Base-by-base conservation (phyloP, 176 grass and related monocot species). In the Aegilops longissima region DNA sequence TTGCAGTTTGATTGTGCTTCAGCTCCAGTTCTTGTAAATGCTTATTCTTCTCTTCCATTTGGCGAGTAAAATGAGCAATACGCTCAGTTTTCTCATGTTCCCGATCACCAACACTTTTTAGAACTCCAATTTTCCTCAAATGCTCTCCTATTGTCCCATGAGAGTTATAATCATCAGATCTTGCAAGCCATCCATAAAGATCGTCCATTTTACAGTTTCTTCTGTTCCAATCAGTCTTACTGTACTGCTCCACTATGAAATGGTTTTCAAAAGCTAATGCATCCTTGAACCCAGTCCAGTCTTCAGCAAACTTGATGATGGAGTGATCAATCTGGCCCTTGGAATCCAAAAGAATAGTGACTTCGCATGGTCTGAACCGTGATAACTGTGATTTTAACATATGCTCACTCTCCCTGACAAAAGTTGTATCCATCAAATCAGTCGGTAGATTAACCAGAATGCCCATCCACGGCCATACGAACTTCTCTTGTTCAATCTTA, bases 391-490 rank as follows among this genome's bases (percentile, higher is more conserved):
- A 86, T 83, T 70, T 86, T 79, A 95, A 24, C 77, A 44, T 82
- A 34, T 92, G 85, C 82, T 79, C 93, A 52, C 70, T 82, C 68
- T 86, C 86, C 36, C 66, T 73, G 3, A 77, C 65, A 81, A 35
- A 88, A 6, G 9, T 11, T 36, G 47, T 17, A 4, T 64, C 47
- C 13, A 73, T 92, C 34, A 63, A 56, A 14, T 87, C 86, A 83
- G 70, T 67, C 30, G 77, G 86, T 34, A 89, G 33, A 86, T 90
- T 92, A 81, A 87, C 93, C n/a, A 95, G 11, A 45, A 90, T 34
- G 61, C 90, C 86, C 86, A 87, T 95, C 90, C 93, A 90, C 49
- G 93, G 90, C 85, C 83, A 95, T 24, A 95, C 90, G 52, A 86
- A 90, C 10, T 79, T 54, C n/a, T 90, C 88, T 52, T 89, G 80